phyloP scores from a whole-genome alignment of 192 early-diverging fungal genomes.

The Phlyctochytrium bullatum region DNA sequence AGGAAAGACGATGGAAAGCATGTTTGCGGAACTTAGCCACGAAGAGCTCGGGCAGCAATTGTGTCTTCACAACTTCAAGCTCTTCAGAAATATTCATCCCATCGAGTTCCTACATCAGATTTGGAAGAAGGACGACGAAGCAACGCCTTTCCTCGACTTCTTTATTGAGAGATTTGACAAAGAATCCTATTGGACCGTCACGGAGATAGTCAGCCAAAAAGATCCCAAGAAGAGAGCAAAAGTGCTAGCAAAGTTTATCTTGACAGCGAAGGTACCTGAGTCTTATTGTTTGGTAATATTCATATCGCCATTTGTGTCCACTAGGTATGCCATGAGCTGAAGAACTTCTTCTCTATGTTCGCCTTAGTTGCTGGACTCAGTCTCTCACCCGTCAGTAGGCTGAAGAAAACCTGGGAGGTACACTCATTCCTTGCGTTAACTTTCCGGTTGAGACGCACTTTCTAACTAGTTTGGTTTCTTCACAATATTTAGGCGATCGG shows the following conservation, averaged over 20 bases:
- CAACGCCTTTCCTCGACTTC: slow-evolving; percentile 50
- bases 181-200: slow-evolving; percentile 61
- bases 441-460: background rate
- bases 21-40: slow-evolving; percentile 43
- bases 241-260: slow-evolving; percentile 50
- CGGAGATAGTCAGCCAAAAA: slow-evolving; percentile 48
- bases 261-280: slow-evolving; percentile 53
- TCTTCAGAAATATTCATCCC: slow-evolving; percentile 60
- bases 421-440: no score
- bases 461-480: background rate
- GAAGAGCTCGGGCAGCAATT: slow-evolving; percentile 50
- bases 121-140: slow-evolving; percentile 51
- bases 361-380: slow-evolving; percentile 59
- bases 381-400: slow-evolving; percentile 48
- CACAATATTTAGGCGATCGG: slow-evolving; percentile 38
- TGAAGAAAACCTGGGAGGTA: slow-evolving; percentile 66
- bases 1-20: slow-evolving; percentile 50
- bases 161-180: slow-evolving; percentile 59
- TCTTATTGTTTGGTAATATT: background rate
- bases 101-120: slow-evolving; percentile 63
- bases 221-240: slow-evolving; percentile 53
- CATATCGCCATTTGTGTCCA: background rate
- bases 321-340: slow-evolving; percentile 51
- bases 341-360: slow-evolving; percentile 62
- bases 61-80: slow-evolving; percentile 53